Percentiles rank a stretch among this genome's conserved stretches.
These are phyloP conservation scores for Ensete glaucum DNA, from an alignment of 176 grass and related monocot genomes.

Conservation along the genomic window DNA sequence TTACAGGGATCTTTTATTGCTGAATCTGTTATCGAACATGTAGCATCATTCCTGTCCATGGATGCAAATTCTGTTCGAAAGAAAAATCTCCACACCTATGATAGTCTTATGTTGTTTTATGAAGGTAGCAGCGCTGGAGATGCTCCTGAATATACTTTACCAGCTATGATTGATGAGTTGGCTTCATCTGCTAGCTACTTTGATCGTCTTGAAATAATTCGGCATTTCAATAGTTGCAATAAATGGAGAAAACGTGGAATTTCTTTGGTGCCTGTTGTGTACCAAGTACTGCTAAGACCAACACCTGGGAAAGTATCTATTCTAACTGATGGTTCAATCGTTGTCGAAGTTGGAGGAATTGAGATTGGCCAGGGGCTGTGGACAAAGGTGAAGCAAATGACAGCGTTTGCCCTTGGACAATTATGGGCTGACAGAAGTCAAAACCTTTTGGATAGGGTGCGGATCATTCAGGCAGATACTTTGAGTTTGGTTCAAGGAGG, in stretches of 20 bases:
- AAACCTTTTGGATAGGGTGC: slow-evolving; percentile 53
- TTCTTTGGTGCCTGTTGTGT: slow-evolving; percentile 61
- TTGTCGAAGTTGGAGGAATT: slow-evolving; percentile 95
- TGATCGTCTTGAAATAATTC: slow-evolving; percentile 39
- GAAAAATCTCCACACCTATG: slow-evolving; percentile 81
- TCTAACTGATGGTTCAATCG: slow-evolving; percentile 82
- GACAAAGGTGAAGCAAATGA: slow-evolving; percentile 97
- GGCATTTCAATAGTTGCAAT: slow-evolving; percentile 56
- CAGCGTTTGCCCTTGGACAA: slow-evolving; percentile 69
- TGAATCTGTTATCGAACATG: slow-evolving; percentile 86
- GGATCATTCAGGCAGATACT: slow-evolving; percentile 83
- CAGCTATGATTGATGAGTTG: slow-evolving; percentile 58
- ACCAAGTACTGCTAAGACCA: slow-evolving; percentile 44
- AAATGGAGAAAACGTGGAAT: slow-evolving; percentile 77
- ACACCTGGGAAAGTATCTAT: slow-evolving; percentile 80
- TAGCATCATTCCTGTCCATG: slow-evolving; percentile 47
- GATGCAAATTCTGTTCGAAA: slow-evolving; percentile 60
- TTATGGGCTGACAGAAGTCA: slow-evolving; percentile 53
- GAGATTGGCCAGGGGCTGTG: slow-evolving; percentile 90
- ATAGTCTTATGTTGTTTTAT: slow-evolving; percentile 71
- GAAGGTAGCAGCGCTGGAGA: slow-evolving; percentile 53
- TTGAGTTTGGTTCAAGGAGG: slow-evolving; percentile 83
- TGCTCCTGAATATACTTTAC: slow-evolving; percentile 54
- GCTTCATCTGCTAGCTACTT: slow-evolving; percentile 34
- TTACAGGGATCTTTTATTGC: slow-evolving; percentile 88